Base-by-base conservation (phyloP, 1,284 basidiomycete genomes). In the Trametes versicolor region DNA sequence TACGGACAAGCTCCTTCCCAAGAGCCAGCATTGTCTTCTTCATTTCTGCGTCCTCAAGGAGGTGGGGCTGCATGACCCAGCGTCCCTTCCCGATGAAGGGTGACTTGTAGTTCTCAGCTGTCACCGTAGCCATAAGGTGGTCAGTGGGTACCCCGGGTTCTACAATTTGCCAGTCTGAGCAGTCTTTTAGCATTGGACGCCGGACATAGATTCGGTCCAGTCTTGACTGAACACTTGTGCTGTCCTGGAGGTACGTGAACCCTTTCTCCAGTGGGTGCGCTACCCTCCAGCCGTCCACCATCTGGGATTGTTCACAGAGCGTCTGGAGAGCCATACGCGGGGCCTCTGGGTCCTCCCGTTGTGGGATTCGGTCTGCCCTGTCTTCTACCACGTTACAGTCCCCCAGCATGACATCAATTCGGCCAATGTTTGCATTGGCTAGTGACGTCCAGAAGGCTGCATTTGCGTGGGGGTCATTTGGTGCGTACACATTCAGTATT, bases 381-480 rank as follows among this genome's bases (percentile, higher is more conserved):
- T 48, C 45, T 25, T 48, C 23, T 1, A 48, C 45, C 4, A 48
- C 12, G 23, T 48, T 48, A 13, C 8, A 48, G 45, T 48, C 45
- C 15, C 45, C 45, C 9, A 48, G 17, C 7, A 48, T 2, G 4
- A 48, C 5, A 10, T 48, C 45, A 2, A 48, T 21, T 23, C 45
- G 7, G 2, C 45, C 45, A 4, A 25, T 7, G 45, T 21, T 7
- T 5, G 7, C 21, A 4, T 48, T 7, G 1, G 21, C 9, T 39
- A 17, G 19, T n/a, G n/a, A n/a, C n/a, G n/a, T n/a, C 52, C 52
- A 54, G n/a, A 39, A 54, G 36, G n/a, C 52, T 7, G 34, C 36
- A 12, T 54, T 54, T 41, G 25, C 52, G 4, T 3, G 9, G 10
- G 3, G 4, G 7, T 21, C 52, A 25, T 54, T 54, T n/a, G 37